Percentiles rank a stretch among this genome's conserved stretches.
Evolutionary conservation across 2,329 filamentous ascomycete species (phyloP).

Genomic region (Arthrocladium fulminans): DNA sequence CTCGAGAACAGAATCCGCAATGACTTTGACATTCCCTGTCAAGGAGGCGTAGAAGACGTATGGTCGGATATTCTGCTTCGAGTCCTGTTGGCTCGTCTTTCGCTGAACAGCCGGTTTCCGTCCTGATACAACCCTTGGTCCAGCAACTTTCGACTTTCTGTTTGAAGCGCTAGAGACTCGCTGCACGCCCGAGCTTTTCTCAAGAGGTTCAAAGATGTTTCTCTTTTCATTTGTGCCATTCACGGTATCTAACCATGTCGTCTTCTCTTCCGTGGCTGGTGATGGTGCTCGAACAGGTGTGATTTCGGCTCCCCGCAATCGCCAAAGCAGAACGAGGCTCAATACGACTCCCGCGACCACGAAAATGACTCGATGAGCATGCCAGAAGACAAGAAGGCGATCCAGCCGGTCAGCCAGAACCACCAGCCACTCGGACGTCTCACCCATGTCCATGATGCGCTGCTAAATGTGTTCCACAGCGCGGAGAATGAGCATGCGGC

Average conservation of each 20-base stretch:
- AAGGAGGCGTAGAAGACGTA: conserved; percentile 85
- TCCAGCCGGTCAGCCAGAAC: conserved; percentile 21
- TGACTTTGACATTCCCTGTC: conserved; percentile 70
- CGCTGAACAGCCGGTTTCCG: conserved; percentile 14
- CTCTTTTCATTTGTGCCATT: neutral
- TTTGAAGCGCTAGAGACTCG: conserved; percentile 2
- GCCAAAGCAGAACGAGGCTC: conserved; percentile 12
- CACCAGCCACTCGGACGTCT: conserved; percentile 16
- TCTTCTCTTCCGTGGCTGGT: conserved; percentile 15
- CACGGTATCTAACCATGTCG: conserved; percentile 10
- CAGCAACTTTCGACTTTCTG: conserved; percentile 14
- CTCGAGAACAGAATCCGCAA: conserved; percentile 56
- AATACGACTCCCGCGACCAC: conserved; percentile 10
- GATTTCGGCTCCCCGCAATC: neutral
- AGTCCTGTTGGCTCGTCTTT: neutral
- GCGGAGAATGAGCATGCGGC: neutral
- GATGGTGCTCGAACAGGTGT: conserved; percentile 8
- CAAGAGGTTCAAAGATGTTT: neutral
- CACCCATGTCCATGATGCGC: conserved; percentile 19
- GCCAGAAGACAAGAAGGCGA: conserved; percentile 16
- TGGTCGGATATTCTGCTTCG: conserved; percentile 43
- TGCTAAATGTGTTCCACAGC: neutral
- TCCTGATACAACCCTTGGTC: conserved; percentile 18
- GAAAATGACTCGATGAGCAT: conserved; percentile 15
- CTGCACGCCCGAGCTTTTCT: conserved; percentile 1